phyloP scores from a whole-genome alignment of 441 rosid species.

The Codiaeum variegatum region DNA sequence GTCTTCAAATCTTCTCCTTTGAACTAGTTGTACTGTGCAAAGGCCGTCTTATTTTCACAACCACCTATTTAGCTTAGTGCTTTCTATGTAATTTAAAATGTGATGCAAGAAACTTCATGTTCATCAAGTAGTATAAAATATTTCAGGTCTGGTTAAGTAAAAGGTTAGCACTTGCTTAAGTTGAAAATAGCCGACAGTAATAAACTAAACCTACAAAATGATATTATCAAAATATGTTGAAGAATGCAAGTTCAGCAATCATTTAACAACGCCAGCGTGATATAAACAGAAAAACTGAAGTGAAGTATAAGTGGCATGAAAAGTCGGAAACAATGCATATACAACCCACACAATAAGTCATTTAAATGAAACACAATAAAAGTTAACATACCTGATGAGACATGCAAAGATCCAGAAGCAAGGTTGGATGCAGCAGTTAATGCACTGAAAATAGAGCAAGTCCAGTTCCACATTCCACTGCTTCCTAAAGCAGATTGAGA shows the following conservation, averaged over 20 bases:
- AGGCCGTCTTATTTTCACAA: not conserved
- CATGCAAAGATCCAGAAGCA: slow-evolving; percentile 88
- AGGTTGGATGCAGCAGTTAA: slow-evolving; percentile 98
- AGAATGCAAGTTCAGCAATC: not conserved
- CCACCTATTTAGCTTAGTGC: not conserved
- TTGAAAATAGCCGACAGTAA: not conserved
- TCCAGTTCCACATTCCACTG: slow-evolving; percentile 98
- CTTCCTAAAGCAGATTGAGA: slow-evolving; percentile 84
- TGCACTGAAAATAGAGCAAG: slow-evolving; percentile 93
- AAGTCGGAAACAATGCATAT: not conserved
- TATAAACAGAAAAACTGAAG: not conserved
- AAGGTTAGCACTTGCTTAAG: not conserved
- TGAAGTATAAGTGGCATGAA: not conserved
- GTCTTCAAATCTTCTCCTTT: not conserved
- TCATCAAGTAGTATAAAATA: not conserved
- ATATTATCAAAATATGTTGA: not conserved
- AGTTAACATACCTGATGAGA: slow-evolving; percentile 67
- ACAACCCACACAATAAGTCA: slow-evolving; percentile 6
- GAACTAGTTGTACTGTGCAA: not conserved
- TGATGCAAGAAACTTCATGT: not conserved
- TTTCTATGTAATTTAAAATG: not conserved
- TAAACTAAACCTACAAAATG: not conserved
- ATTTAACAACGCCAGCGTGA: not conserved
- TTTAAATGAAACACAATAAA: slow-evolving; percentile 8
- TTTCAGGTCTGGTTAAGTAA: not conserved